Evolutionary conservation across 176 grass and related monocot genomes (phyloP), one percentile per base, ranked within the genome.

Genomic region (Panicum miliaceum): DNA sequence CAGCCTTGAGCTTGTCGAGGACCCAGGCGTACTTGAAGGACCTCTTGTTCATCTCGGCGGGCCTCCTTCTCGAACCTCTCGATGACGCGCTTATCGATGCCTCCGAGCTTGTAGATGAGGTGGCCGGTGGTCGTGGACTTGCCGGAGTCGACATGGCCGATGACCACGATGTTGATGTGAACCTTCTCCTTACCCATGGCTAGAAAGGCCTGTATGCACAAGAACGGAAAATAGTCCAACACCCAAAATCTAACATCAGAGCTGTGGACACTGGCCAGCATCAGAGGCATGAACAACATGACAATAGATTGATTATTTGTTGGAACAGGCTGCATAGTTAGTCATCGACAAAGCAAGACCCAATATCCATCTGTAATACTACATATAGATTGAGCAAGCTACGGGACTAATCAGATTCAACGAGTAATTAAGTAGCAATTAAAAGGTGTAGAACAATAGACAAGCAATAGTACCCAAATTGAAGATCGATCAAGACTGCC

Each of bases 31-130:
- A 63, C 60, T 63, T 63, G 60, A 63, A 63, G 60, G 60, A 63
- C 60, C 60, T 63, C 60, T 63, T 63, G 60, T 63, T 63, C 60
- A 63, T 63, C 13, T 63, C 60, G 3, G 60, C 60, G 3, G 3
- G 92, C 92, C 59, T 94, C 92, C 81, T 94, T 94, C 86, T 94
- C 92, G 0, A 94, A 94, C 29, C 92, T 89, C 90, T 94, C 92
- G 26, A 94, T 94, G 25, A 94, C 92, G 89, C 92, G 92, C 86
- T 94, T 94, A 89, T 94, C 92, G 22, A 94, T 94, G 53, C 92
- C 92, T 61, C 92, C 92, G 35, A 94, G 57, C 57, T 60, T 60
- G 57, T 60, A 60, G 57, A 60, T 60, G 57, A 60, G 57, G n/a
- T 60, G 57, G 84, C 83, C 92, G 29, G 92, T 94, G 80, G 92